Conservation (phyloP, 2,329 filamentous ascomycete species). For the Leptographium lundbergii region DNA sequence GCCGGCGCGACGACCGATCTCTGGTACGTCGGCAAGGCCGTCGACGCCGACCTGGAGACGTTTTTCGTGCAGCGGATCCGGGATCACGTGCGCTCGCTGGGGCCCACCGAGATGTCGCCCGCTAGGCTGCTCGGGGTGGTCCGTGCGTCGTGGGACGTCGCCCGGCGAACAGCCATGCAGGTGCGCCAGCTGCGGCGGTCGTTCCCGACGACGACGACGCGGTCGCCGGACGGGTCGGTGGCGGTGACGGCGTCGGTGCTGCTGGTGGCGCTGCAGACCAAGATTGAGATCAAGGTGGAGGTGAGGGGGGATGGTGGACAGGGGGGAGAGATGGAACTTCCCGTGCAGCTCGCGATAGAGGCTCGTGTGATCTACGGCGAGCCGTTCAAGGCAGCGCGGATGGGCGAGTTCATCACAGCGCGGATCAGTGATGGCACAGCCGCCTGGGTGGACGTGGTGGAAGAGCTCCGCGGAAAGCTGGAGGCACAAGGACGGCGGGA, state of each 20-base stretch:
- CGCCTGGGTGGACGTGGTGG: slow-evolving; percentile 41
- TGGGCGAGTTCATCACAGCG: slow-evolving; percentile 55
- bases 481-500: slow-evolving; percentile 35
- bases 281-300: slow-evolving; percentile 50
- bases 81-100: slow-evolving; percentile 50
- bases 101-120: slow-evolving; percentile 43
- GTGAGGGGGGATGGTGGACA: slow-evolving; percentile 25
- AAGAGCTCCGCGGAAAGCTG: slow-evolving; percentile 42
- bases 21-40: slow-evolving; percentile 50
- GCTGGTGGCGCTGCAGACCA: slow-evolving; percentile 52
- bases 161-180: slow-evolving; percentile 44
- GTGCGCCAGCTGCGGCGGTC: slow-evolving; percentile 48
- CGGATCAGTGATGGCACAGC: slow-evolving; percentile 30
- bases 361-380: slow-evolving; percentile 66
- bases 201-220: slow-evolving; percentile 51
- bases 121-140: slow-evolving; percentile 47
- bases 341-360: slow-evolving; percentile 28
- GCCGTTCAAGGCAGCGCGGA: slow-evolving; percentile 61
- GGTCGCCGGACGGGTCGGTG: slow-evolving; percentile 52
- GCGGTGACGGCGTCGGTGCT: slow-evolving; percentile 49
- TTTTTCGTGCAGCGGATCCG: slow-evolving; percentile 66
- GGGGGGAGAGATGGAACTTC: slow-evolving; percentile 21
- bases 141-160: slow-evolving; percentile 52
- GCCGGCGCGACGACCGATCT: slow-evolving; percentile 53
- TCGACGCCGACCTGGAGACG: slow-evolving; percentile 49